phyloP scores from a whole-genome alignment of 495 filamentous ascomycete species.

The Poronia punctata region DNA sequence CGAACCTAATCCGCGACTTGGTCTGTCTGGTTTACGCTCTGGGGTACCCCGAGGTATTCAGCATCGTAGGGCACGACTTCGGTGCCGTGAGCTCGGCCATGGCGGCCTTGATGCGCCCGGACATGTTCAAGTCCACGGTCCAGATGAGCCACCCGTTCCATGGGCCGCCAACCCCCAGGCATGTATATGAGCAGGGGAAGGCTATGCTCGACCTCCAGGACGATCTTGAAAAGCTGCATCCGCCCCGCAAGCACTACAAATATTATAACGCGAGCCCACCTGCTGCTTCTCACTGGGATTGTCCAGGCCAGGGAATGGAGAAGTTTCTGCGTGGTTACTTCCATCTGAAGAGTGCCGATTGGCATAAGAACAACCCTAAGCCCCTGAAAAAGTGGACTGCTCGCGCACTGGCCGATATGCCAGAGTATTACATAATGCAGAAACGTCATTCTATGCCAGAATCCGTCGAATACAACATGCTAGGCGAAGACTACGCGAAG shows the following conservation, averaged over 20 bases:
- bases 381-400: conserved; percentile 50
- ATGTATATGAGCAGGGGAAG: conserved; percentile 4
- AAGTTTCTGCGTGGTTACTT: conserved; percentile 60
- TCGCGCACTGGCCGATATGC: conserved; percentile 48
- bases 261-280: conserved; percentile 57
- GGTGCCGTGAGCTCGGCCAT: conserved; percentile 52
- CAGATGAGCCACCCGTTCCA: conserved; percentile 44
- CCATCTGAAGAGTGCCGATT: conserved; percentile 59
- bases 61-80: conserved; percentile 62
- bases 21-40: conserved; percentile 54
- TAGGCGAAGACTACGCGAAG: conserved; percentile 31
- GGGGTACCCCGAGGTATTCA: conserved; percentile 50
- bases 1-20: conserved; percentile 55
- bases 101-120: conserved; percentile 56
- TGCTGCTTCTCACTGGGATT: conserved; percentile 55
- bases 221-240: conserved; percentile 43
- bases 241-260: conserved; percentile 60
- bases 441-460: conserved; percentile 50
- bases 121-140: conserved; percentile 50
- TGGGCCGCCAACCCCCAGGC: conserved; percentile 13
- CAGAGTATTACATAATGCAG: conserved; percentile 65
- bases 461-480: conserved; percentile 47
- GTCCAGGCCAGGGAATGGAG: conserved; percentile 44
- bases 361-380: conserved; percentile 46
- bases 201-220: conserved; percentile 43